Base-by-base conservation (phyloP, 495 filamentous ascomycete genomes). In the Aspergillus saccharolyticus region DNA sequence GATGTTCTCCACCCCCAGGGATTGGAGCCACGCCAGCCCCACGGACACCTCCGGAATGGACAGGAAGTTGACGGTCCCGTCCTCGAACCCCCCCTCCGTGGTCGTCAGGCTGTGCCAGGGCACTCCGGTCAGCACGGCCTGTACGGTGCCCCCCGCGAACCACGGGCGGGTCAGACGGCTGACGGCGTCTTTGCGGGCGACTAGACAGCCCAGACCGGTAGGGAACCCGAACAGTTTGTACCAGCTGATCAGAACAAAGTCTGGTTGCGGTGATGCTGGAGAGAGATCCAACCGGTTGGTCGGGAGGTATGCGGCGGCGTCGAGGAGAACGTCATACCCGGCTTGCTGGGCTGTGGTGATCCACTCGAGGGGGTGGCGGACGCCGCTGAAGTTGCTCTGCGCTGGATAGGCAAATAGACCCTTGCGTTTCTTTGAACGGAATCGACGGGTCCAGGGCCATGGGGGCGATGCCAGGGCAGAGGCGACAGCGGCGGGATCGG, bases 221-320 rank as follows among this genome's bases (percentile, higher is more conserved):
- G 50, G 56, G 39, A 51, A 57, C 1, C 56, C 56, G 24, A 58
- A 58, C 4, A 58, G 18, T 25, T 58, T 58, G 56, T 58, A 58
- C 56, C 49, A 53, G 43, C 49, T 53, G 2, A 58, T 43, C 18
- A 53, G 46, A 0, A 53, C 16, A 24, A 58, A 58, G 22, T 58
- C 56, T 3, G 56, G 56, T 28, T 52, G 49, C 2, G 48, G 42
- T 49, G 21, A 22, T 7, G 10, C n/a, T 17, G 42, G 33, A 1
- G 56, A 58, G 4, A 58, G 50, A 9, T 52, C 22, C 50, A 58
- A n/a, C n/a, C 18, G 12, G 15, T 44, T 44, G 12, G 56, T 58
- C 18, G 56, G 50, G 2, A 53, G 49, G 28, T 53, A 53, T 2
- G 56, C 56, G 9, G 56, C 56, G 2, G 56, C 49, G 56, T 58